Conservation (phyloP, 75 land plant genomes). For the Cryptomeria japonica region DNA sequence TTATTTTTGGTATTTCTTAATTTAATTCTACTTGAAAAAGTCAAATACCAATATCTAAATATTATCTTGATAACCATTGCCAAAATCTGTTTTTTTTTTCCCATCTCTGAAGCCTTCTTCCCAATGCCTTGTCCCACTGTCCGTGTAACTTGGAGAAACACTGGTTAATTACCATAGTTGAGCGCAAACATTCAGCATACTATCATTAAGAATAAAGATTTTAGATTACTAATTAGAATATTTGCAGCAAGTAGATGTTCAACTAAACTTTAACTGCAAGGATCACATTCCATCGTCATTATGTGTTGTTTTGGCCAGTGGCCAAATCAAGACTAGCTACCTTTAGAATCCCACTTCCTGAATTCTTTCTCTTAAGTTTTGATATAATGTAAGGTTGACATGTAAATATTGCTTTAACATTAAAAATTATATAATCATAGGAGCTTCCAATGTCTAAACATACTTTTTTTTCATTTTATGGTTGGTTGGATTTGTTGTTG, state of each 20-base stretch:
- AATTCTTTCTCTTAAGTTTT: not conserved
- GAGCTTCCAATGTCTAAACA: not conserved
- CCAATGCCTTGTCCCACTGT: no score
- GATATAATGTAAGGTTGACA: not conserved
- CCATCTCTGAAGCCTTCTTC: no score
- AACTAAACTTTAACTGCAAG: not conserved
- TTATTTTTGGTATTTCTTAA: no score
- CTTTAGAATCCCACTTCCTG: not conserved
- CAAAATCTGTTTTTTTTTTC: no score
- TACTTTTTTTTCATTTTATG: not conserved
- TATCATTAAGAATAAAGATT: not conserved
- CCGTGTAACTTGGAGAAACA: no score
- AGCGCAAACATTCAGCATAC: not conserved
- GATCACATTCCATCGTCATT: not conserved
- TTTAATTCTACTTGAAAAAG: no score
- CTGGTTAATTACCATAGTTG: not conserved
- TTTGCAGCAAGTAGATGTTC: not conserved
- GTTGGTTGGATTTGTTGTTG: not conserved
- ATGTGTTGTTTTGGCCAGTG: not conserved
- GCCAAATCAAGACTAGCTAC: not conserved
- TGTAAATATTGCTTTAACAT: not conserved
- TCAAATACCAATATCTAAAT: no score
- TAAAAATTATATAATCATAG: not conserved
- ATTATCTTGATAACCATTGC: no score
- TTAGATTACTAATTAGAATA: not conserved